These are phyloP conservation scores for Clitopilus hobsonii DNA, from an alignment of 768 basidiomycete genomes.

Conservation along the genomic window DNA sequence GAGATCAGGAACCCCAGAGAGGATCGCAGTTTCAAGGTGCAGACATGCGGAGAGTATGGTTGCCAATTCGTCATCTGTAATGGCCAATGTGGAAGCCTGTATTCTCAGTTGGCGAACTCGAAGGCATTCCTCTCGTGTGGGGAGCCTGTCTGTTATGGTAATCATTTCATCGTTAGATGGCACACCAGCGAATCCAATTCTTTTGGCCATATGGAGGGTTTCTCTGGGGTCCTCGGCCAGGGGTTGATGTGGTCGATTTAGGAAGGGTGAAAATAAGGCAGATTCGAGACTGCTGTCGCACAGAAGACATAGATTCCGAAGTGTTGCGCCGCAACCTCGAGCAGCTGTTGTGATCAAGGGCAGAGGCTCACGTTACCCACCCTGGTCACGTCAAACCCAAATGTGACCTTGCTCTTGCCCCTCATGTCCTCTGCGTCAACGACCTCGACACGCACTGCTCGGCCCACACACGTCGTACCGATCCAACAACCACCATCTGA, in stretches of 20 bases:
- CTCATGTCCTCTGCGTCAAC: constrained; percentile 40
- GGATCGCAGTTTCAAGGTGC: constrained; percentile 60
- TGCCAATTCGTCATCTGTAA: constrained; percentile 61
- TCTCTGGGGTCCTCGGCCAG: too few relatives aligned
- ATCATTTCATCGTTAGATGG: constrained; percentile 62
- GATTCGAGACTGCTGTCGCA: too few relatives aligned
- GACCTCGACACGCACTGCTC: constrained; percentile 41
- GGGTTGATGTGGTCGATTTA: too few relatives aligned
- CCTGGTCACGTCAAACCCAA: neutral
- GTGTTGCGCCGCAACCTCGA: neutral
- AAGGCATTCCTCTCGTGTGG: constrained; percentile 52
- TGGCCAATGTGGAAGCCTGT: constrained; percentile 29
- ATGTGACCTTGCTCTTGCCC: neutral
- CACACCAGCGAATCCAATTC: too few relatives aligned
- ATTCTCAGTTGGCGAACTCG: constrained; percentile 58
- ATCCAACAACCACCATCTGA: constrained; percentile 37
- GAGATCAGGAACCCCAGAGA: constrained; percentile 63
- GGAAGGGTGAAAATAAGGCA: constrained; percentile 31
- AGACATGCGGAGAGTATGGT: constrained; percentile 53
- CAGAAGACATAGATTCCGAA: too few relatives aligned
- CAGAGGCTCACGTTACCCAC: neutral
- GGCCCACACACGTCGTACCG: constrained; percentile 26
- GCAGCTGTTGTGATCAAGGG: neutral
- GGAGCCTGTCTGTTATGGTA: constrained; percentile 55
- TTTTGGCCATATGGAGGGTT: too few relatives aligned